Base-by-base conservation (phyloP, 106 monocot genomes). In the Vanilla planifolia region DNA sequence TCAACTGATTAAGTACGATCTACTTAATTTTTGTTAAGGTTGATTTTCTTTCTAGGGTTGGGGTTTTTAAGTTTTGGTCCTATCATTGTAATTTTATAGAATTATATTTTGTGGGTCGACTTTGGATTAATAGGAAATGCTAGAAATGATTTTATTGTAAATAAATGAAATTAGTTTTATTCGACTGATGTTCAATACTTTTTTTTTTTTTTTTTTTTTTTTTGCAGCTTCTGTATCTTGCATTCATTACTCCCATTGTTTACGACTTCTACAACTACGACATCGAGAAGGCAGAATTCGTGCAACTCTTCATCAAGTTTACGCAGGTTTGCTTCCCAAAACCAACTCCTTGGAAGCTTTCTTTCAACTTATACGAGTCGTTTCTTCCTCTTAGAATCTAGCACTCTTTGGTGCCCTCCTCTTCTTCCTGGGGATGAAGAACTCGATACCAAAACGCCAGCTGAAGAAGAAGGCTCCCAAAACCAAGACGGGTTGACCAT, bases 251-350 rank as follows among this genome's bases (percentile, higher is more conserved):
- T 24, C 92, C 87, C 1, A 46, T 92, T 25, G 51, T 80, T 6
- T 75, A 88, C 10, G 92, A 92, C 65, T 92, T 87, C 84, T 92
- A 92, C 75, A 92, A 92, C 73, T 83, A 79, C 15, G 77, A 85
- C 34, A 43, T 80, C 3, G 84, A 75, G 42, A 86, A 51, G 47
- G 40, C 83, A 20, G 84, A 88, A 45, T 92, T 87, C 71, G 73
- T 68, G 10, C 75, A 76, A 5, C 77, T 88, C 20, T 92, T 92
- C 48, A 27, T 73, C 61, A 92, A 78, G 60, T 92, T 92, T 48
- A 76, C 76, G 5, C 77, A 81, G 86, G 86, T 81, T 52, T 4
- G 24, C 23, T 15, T 24, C 4, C 3, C 8, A 16, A 10, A 45
- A 42, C 43, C 40, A 5, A 8, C 44, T 1, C 21, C 16, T 5